Conservation (phyloP, 1,284 basidiomycete genomes). For the Rhodotorula sp. region DNA sequence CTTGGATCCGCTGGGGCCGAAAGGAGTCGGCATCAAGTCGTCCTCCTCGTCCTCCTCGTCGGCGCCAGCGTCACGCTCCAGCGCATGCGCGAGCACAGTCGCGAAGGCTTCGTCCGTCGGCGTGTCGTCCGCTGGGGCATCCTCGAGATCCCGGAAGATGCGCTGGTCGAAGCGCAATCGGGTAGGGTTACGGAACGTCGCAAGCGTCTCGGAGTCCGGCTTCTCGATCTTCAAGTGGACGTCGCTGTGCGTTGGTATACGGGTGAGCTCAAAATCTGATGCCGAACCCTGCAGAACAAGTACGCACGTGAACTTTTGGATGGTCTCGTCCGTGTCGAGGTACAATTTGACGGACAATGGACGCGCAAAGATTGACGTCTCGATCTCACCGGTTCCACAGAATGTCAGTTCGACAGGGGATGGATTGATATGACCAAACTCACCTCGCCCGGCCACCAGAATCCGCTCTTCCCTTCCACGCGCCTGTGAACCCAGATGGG, state of each 20-base stretch:
- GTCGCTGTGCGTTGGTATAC: background rate
- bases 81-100: constrained; percentile 4
- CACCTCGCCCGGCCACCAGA: constrained; percentile 35
- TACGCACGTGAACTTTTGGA: constrained; percentile 15
- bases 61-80: background rate
- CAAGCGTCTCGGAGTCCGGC: constrained; percentile 20
- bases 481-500: constrained; percentile 24
- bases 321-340: constrained; percentile 2
- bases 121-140: background rate
- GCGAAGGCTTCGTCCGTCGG: constrained; percentile 12
- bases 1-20: background rate
- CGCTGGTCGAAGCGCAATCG: constrained; percentile 22
- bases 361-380: background rate
- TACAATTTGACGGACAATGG: constrained; percentile 21
- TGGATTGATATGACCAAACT: background rate
- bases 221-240: background rate
- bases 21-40: background rate
- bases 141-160: constrained; percentile 14
- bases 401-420: too few relatives aligned
- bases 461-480: constrained; percentile 1
- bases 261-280: background rate
- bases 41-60: constrained; percentile 8
- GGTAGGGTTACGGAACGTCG: constrained; percentile 19
- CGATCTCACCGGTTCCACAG: background rate
- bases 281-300: too few relatives aligned